Conservation (phyloP, 371 early-diverging fungal genomes). For the Capillidium rhysosporum region DNA sequence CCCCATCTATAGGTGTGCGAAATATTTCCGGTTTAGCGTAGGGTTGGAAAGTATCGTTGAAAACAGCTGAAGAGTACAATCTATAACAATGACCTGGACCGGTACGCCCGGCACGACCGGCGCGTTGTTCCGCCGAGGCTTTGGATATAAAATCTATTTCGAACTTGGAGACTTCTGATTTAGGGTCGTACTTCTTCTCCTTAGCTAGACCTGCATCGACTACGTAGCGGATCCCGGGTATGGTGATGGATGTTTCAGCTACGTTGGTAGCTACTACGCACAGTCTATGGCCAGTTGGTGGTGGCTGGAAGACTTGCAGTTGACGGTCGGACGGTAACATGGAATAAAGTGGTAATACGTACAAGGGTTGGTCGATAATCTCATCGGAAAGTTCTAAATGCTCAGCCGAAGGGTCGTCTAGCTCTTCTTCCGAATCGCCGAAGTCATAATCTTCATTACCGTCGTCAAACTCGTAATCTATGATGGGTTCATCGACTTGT, state of each 20-base stretch:
- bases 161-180: constrained; percentile 72
- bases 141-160: constrained; percentile 84
- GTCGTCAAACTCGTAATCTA: constrained; percentile 26
- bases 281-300: constrained; percentile 75
- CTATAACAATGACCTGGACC: constrained; percentile 96
- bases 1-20: constrained; percentile 83
- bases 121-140: constrained; percentile 82
- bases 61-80: constrained; percentile 88
- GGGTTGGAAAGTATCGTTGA: constrained; percentile 66
- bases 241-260: constrained; percentile 98
- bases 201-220: constrained; percentile 96
- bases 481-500: constrained; percentile 17
- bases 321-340: constrained; percentile 76
- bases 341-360: constrained; percentile 86
- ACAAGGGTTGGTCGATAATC: constrained; percentile 21
- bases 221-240: constrained; percentile 94
- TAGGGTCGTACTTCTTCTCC: constrained; percentile 58
- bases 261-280: constrained; percentile 98
- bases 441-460: constrained; percentile 31
- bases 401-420: constrained; percentile 14
- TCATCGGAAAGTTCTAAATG: constrained; percentile 2
- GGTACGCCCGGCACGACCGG: constrained; percentile 97
- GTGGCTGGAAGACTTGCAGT: constrained; percentile 67
- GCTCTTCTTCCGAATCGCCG: constrained; percentile 15
- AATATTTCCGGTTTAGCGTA: constrained; percentile 87